Evolutionary conservation across 139 green algal species (phyloP), one percentile per base, ranked within the genome.

Genomic region (Chlamydomonas asymmetrica): DNA sequence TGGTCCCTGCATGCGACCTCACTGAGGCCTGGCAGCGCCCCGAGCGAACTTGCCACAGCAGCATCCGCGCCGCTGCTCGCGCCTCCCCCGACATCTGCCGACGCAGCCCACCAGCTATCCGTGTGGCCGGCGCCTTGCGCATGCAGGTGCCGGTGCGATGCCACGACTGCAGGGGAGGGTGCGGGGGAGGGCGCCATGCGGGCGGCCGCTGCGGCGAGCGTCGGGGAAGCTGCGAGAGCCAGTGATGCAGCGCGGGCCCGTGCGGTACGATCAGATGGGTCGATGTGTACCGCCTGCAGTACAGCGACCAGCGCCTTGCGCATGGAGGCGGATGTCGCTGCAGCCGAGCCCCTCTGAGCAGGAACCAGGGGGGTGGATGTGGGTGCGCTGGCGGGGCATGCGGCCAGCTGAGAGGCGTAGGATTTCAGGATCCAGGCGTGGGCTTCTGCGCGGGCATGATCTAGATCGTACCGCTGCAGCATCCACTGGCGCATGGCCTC

Each of bases 261-360:
- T 1, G 50, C 35, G 10, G 63, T 35, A 0, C 32, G 41, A 32
- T 79, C 63, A 40, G 48, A 73, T 22, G 83, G 83, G 73, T 73
- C 80, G 27, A 59, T 38, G 63, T 77, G 76, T 39, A 82, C 76
- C 27, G 83, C 83, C 32, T 50, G 71, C n/a, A 80, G 18, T 4
- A 73, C 66, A 32, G 49, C 32, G 23, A 22, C 0, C 35, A 50
- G 40, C 13, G 29, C 23, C 10, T 37, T 39, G 10, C 20, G 39
- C 34, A 34, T 68, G 41, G 48, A 56, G 45, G 62, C 54, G 29
- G 31, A 37, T 59, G 63, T 62, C 29, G 71, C 61, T 5, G 25
- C 63, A 37, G 71, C 71, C 35, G 38, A 66, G 16, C 31, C 66
- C 66, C 73, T 63, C 68, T 74, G 69, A 10, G 45, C 72, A 9